Evolutionary conservation across 306 rosid genomes (phyloP), one percentile per base, ranked within the genome.

Genomic region (Styphnolobium japonicum): DNA sequence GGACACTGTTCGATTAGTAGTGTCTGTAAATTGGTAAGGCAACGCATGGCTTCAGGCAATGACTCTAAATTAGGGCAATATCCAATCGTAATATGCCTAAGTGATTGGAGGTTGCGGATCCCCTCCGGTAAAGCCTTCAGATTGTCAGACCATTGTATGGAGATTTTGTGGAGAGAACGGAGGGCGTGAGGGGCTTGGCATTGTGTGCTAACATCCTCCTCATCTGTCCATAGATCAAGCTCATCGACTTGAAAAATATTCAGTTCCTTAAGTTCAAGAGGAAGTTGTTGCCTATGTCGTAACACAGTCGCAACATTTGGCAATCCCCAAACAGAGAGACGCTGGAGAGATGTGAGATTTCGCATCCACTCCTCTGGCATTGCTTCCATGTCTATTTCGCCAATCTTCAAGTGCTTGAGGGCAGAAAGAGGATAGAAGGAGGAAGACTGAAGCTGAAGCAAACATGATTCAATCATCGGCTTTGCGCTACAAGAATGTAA

Each of bases 21-120:
- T 4, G 43, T 61, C 12, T 33, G 67, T 61, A 61, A 29, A n/a
- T 61, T 61, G 21, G 67, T 31, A 14, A 61, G 42, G 43, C 42
- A 1, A 14, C 39, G 1, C 65, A 58, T 10, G n/a, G 12, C 43
- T 61, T 61, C 43, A 15, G 18, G 43, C 42, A 61, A n/a, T 14
- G 67, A 58, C 18, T 58, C 42, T 33, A 61, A 61, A 14, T 6
- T 31, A 14, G 0, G 0, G 43, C 67, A 61, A 5, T 4, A 0
- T 0, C 0, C 0, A 29, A 61, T 33, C 23, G 0, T 1, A 6
- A 61, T 12, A 5, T 2, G 1, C 22, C 2, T 15, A 14, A 15
- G 43, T 33, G 66, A 60, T 60, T 27, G 21, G 40, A 60, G 66
- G 19, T 60, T 15, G 10, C 40, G 4, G 5, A 60, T 61, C 10